Percentiles rank a stretch among this genome's conserved stretches.
These are phyloP conservation scores for Cicer yamashitae DNA, from an alignment of 306 rosid genomes.

Conservation along the genomic window DNA sequence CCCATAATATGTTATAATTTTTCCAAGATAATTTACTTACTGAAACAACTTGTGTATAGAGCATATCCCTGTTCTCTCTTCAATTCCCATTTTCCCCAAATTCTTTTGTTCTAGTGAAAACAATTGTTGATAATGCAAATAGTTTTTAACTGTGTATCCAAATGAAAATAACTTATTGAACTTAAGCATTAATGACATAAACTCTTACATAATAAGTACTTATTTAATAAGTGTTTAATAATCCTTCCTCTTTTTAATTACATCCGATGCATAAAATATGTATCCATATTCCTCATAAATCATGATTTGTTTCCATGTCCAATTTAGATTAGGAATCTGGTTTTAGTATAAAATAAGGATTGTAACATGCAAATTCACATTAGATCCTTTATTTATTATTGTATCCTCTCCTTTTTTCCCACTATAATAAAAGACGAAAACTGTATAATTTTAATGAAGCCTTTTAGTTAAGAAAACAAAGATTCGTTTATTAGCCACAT, in stretches of 20 bases:
- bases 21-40: neutral
- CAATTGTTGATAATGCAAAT: neutral
- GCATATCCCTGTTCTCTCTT: neutral
- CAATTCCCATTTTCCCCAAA: no score
- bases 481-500: conserved; percentile 2
- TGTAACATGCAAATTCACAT: neutral
- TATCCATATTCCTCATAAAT: neutral
- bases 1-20: neutral
- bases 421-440: neutral
- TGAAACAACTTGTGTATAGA: neutral
- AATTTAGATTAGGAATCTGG: neutral
- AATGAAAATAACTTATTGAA: neutral
- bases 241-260: no score
- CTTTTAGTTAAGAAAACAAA: conserved; percentile 2
- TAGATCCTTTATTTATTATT: neutral
- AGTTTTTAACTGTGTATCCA: neutral
- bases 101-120: neutral
- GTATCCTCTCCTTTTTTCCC: neutral
- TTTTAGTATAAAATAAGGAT: neutral
- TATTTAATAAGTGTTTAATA: no score
- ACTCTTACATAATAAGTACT: no score
- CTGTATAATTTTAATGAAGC: neutral
- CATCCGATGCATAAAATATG: no score
- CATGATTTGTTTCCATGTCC: neutral
- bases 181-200: no score